Percentiles rank a stretch among this genome's conserved stretches.
Evolutionary conservation across 1,284 basidiomycete genomes (phyloP).

Genomic region (Clitocybe nebularis): DNA sequence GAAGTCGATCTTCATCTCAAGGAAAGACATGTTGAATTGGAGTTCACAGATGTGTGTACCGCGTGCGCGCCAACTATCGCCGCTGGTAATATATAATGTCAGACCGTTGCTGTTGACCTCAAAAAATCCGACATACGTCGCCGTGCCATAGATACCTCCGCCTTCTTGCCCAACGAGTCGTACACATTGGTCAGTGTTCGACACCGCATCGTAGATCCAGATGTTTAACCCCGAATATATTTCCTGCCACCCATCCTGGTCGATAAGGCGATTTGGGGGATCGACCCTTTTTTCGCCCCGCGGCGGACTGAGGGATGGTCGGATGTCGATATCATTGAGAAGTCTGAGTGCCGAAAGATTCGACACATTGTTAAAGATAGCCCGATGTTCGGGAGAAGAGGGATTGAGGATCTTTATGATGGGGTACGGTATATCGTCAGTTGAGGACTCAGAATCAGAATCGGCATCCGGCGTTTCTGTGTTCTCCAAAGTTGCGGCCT

Average conservation of each 20-base stretch:
- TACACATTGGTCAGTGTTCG: slow-evolving; percentile 61
- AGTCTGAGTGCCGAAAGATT: slow-evolving; percentile 64
- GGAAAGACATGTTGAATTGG: slow-evolving; percentile 60
- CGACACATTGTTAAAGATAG: slow-evolving; percentile 45
- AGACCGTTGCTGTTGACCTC: neutral
- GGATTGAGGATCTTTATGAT: slow-evolving; percentile 55
- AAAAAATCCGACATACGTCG: slow-evolving; percentile 53
- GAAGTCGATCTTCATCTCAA: slow-evolving; percentile 69
- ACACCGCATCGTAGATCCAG: slow-evolving; percentile 71
- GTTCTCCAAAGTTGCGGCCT: slow-evolving; percentile 22
- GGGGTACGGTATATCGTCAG: slow-evolving; percentile 27
- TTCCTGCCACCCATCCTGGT: slow-evolving; percentile 64
- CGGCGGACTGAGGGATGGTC: slow-evolving; percentile 44
- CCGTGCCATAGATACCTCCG: slow-evolving; percentile 69
- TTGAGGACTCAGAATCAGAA: slow-evolving; percentile 32
- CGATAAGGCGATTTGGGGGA: slow-evolving; percentile 56
- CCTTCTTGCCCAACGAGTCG: slow-evolving; percentile 56
- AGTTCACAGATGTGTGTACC: slow-evolving; percentile 67
- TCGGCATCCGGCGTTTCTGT: slow-evolving; percentile 18
- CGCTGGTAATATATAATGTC: slow-evolving; percentile 37
- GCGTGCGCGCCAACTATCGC: slow-evolving; percentile 74
- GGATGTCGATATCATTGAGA: slow-evolving; percentile 63
- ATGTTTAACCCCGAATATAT: slow-evolving; percentile 63
- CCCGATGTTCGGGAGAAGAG: slow-evolving; percentile 33
- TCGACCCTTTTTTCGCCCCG: slow-evolving; percentile 39